Conservation (phyloP, 176 grass and related monocot genomes). For the Lolium multiflorum region DNA sequence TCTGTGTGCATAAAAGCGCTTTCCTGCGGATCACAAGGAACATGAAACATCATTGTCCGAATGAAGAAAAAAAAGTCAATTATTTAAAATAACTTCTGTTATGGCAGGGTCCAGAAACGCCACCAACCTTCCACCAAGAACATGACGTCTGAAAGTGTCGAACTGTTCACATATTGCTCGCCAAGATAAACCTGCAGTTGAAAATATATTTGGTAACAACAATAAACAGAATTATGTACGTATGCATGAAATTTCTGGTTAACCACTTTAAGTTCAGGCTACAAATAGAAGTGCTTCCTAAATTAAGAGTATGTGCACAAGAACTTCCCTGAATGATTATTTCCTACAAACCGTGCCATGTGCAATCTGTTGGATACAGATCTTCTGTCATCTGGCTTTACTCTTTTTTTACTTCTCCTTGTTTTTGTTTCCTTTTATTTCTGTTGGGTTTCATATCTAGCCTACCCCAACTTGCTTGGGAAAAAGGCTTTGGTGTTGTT, state of each 20-base stretch:
- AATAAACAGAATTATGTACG: conserved; percentile 6
- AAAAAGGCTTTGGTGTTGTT: neutral
- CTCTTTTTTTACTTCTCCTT: too few relatives aligned
- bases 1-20: conserved; percentile 95
- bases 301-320: neutral
- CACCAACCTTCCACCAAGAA: conserved; percentile 97
- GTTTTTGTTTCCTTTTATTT: too few relatives aligned
- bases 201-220: conserved; percentile 28
- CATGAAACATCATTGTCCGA: neutral
- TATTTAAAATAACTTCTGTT: conserved; percentile 12
- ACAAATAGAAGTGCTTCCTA: too few relatives aligned
- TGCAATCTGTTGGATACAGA: conserved; percentile 32
- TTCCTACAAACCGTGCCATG: neutral
- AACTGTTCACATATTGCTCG: conserved; percentile 93
- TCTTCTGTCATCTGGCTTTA: conserved; percentile 6
- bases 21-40: conserved; percentile 57
- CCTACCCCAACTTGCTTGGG: too few relatives aligned
- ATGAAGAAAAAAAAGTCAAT: conserved; percentile 27
- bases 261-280: too few relatives aligned
- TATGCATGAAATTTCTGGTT: neutral
- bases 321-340: conserved; percentile 14
- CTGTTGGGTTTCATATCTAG: too few relatives aligned
- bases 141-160: conserved; percentile 94
- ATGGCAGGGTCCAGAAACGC: conserved; percentile 33
- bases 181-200: conserved; percentile 90